Evolutionary conservation across 116 monocot genomes (phyloP), one percentile per base, ranked within the genome.

Genomic region (Zostera marina): DNA sequence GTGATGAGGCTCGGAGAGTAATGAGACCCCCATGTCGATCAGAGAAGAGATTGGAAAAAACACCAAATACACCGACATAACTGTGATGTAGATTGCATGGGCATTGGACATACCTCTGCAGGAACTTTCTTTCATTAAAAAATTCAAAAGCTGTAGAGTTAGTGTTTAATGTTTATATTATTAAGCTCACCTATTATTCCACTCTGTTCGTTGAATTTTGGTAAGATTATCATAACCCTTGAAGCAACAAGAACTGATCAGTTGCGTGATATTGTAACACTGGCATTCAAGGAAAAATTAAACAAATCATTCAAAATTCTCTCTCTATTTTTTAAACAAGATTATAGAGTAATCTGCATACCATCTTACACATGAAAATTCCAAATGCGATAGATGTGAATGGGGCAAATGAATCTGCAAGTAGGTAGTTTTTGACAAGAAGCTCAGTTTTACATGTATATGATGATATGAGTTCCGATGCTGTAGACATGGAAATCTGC

Each of bases 151-250:
- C n/a, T 14, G 41, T 21, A 23, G 22, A 22, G 42, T 44, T 3
- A 17, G 2, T 5, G 32, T 32, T 32, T 21, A n/a, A n/a, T 43
- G 2, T 17, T 59, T 23, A n/a, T n/a, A n/a, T n/a, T n/a, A n/a
- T n/a, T n/a, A n/a, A n/a, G n/a, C 58, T 66, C 52, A 93, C 93
- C 93, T 69, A 47, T 88, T 93, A 62, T 84, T 93, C 93, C 93
- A 93, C 64, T 87, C 93, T 17, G 72, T 73, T 3, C 77, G 74
- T 58, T 93, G 93, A 39, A 79, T 59, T 60, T 88, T 84, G 56
- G 77, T 79, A 42, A 88, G 77, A 39, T 68, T 73, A 56, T 66
- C 8, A 67, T 93, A 84, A 7, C 59, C 73, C 63, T 88, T 84
- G 57, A 73, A 64, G 66, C 74, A 79, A 16, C 67, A 63, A 23